Conservation (phyloP, 495 filamentous ascomycete genomes). For the Glarea lozoyensis region DNA sequence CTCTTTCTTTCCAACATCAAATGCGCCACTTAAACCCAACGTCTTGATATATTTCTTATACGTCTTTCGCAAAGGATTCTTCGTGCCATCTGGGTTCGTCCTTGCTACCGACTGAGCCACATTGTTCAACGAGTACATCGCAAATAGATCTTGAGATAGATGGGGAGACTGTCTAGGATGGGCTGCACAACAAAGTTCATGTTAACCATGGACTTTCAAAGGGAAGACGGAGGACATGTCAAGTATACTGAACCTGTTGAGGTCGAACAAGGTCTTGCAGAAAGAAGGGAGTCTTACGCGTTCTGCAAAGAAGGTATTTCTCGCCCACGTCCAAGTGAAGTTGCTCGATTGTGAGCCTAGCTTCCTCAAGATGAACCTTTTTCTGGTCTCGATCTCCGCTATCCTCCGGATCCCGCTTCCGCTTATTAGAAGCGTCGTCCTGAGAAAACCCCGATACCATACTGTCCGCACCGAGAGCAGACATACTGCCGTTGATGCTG, state of each 20-base stretch:
- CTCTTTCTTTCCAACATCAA: constrained; percentile 41
- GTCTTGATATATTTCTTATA: constrained; percentile 51
- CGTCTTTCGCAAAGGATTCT: constrained; percentile 48
- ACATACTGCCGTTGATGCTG: constrained; percentile 46
- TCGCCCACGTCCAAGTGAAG: constrained; percentile 46
- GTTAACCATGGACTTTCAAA: constrained; percentile 37
- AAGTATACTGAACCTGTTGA: constrained; percentile 5
- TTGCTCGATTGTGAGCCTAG: constrained; percentile 44
- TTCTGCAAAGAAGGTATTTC: constrained; percentile 51
- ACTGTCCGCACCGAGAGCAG: constrained; percentile 30
- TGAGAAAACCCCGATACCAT: constrained; percentile 28
- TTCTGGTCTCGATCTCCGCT: constrained; percentile 40
- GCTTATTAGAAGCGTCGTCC: constrained; percentile 40
- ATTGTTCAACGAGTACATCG: constrained; percentile 35
- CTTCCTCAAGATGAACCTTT: constrained; percentile 44
- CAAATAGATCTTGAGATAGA: constrained; percentile 41
- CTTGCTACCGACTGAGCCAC: constrained; percentile 44
- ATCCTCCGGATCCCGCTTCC: constrained; percentile 41
- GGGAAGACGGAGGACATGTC: constrained; percentile 7
- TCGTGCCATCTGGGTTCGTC: constrained; percentile 37
- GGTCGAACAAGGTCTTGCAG: constrained; percentile 7
- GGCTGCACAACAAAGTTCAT: constrained; percentile 33
- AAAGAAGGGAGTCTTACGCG: constrained; percentile 48
- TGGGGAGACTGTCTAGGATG: constrained; percentile 30
- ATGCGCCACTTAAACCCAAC: constrained; percentile 42